Conservation (phyloP, 106 monocot genomes). For the Vanilla planifolia region DNA sequence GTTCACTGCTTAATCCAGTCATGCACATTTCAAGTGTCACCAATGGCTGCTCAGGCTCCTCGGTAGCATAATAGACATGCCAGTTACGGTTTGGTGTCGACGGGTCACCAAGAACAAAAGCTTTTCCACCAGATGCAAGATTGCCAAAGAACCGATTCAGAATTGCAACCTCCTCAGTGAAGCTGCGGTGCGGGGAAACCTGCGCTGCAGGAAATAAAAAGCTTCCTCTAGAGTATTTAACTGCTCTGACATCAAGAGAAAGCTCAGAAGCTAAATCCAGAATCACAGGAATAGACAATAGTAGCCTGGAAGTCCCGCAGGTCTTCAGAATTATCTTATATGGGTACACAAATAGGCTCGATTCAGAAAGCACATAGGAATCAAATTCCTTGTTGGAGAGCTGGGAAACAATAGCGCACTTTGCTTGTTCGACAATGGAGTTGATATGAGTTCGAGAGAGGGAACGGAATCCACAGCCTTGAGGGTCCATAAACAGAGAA, state of each 20-base stretch:
- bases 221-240: constrained; percentile 9
- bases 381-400: constrained; percentile 53
- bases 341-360: constrained; percentile 11
- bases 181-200: constrained; percentile 13
- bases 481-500: constrained; percentile 38
- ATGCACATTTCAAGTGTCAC: constrained; percentile 35
- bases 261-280: constrained; percentile 12
- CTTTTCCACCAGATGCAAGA: constrained; percentile 11
- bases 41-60: constrained; percentile 10
- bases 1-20: constrained; percentile 20
- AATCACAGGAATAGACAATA: constrained; percentile 1
- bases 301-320: constrained; percentile 12
- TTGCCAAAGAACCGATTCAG: constrained; percentile 9
- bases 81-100: constrained; percentile 14
- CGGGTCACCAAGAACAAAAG: constrained; percentile 18
- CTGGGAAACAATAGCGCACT: constrained; percentile 61
- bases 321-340: constrained; percentile 18
- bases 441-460: constrained; percentile 51
- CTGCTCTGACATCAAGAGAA: not conserved
- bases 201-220: constrained; percentile 12
- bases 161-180: constrained; percentile 10
- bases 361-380: constrained; percentile 2
- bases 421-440: constrained; percentile 48
- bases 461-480: constrained; percentile 43
- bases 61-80: constrained; percentile 27